These are phyloP conservation scores for Juglanconis sp. DNA, from an alignment of 2,329 filamentous ascomycete species.

Conservation along the genomic window DNA sequence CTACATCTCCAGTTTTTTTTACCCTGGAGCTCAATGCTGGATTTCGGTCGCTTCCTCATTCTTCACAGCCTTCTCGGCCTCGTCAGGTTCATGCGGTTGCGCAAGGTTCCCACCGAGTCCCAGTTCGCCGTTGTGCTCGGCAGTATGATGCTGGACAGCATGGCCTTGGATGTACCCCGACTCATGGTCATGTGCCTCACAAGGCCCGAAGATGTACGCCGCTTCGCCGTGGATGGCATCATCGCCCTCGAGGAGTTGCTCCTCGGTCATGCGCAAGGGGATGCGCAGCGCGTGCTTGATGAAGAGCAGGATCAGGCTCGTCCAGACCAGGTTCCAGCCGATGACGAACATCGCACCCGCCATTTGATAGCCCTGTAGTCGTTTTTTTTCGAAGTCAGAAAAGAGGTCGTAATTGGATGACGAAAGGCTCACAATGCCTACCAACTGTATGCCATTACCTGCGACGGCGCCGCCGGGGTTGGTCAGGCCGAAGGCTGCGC, in stretches of 20 bases:
- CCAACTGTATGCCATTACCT: slow-evolving; percentile 46
- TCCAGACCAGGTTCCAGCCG: slow-evolving; percentile 50
- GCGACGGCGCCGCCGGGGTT: slow-evolving; percentile 46
- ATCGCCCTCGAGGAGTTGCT: slow-evolving; percentile 42
- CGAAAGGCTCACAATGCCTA: not conserved
- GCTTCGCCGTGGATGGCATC: slow-evolving; percentile 46
- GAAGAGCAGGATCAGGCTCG: slow-evolving; percentile 44
- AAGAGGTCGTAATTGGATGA: not conserved
- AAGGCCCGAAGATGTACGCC: slow-evolving; percentile 34
- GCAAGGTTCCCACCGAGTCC: slow-evolving; percentile 16
- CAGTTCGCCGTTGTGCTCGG: slow-evolving; percentile 16
- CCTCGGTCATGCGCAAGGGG: slow-evolving; percentile 44
- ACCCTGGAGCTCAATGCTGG: not conserved
- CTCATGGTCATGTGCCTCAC: slow-evolving; percentile 23
- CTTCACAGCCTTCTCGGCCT: slow-evolving; percentile 18
- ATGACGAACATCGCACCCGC: slow-evolving; percentile 26
- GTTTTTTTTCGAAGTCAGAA: not conserved
- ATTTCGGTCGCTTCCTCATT: slow-evolving; percentile 15
- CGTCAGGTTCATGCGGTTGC: slow-evolving; percentile 3
- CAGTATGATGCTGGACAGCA: slow-evolving; percentile 11
- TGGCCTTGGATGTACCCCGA: slow-evolving; percentile 25
- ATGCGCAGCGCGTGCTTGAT: slow-evolving; percentile 48
- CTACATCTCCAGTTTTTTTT: not conserved
- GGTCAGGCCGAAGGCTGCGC: slow-evolving; percentile 41
- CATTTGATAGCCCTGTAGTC: slow-evolving; percentile 29